phyloP scores from a whole-genome alignment of 179 eudicot genomes.

The Amaranthus tricolor region DNA sequence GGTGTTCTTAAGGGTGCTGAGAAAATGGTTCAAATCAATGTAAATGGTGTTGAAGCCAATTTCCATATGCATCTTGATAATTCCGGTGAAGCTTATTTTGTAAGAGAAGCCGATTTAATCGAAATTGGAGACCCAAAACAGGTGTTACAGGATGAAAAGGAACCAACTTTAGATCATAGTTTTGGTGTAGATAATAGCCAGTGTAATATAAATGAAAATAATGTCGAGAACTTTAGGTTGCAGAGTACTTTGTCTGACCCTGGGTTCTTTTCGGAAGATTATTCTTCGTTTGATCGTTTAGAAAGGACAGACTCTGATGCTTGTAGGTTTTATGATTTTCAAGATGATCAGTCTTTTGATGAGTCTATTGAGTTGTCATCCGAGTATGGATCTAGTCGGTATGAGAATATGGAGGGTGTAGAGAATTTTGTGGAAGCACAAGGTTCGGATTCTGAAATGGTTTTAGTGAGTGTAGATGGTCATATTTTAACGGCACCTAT shows the following conservation, averaged over 20 bases:
- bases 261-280: conserved; percentile 47
- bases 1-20: conserved; percentile 97
- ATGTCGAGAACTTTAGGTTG: conserved; percentile 32
- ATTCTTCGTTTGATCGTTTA: conserved; percentile 37
- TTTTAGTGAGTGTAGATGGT: conserved; percentile 95
- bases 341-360: conserved; percentile 72
- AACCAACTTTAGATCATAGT: conserved; percentile 32
- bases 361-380: conserved; percentile 62
- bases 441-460: conserved; percentile 67
- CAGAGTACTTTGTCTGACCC: conserved; percentile 38
- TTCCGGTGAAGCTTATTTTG: conserved; percentile 93
- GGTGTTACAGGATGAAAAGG: conserved; percentile 35
- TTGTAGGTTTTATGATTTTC: conserved; percentile 74
- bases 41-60: conserved; percentile 81
- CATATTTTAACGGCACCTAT: conserved; percentile 90
- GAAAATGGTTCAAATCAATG: conserved; percentile 69
- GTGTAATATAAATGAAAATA: conserved; percentile 31
- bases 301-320: conserved; percentile 75
- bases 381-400: conserved; percentile 67
- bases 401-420: conserved; percentile 57
- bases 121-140: conserved; percentile 37
- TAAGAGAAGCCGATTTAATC: conserved; percentile 53
- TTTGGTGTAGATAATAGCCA: conserved; percentile 31
- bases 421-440: conserved; percentile 62
- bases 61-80: conserved; percentile 94